Evolutionary conservation across 2,329 filamentous ascomycete genomes (phyloP), one percentile per base, ranked within the genome.

Genomic region (Fusarium cicatricum): DNA sequence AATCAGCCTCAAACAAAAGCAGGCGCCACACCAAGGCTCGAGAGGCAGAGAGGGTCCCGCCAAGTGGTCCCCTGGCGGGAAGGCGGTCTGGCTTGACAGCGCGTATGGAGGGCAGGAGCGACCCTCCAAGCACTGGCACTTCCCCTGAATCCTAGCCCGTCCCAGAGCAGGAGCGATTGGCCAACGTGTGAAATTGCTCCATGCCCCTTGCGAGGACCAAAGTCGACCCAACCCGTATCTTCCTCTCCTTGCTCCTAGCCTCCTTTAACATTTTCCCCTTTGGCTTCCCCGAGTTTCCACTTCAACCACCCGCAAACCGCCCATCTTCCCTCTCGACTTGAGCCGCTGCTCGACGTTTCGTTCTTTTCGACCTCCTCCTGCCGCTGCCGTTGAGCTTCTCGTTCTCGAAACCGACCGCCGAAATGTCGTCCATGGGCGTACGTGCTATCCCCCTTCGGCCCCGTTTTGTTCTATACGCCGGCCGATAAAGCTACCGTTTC

Each of bases 391-490:
- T 51, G 57, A 56, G 57, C 49, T 47, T 54, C 64, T 59, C 41
- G 44, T 48, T 43, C 34, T 55, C 54, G 60, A 67, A 58, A 36
- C 42, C 48, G 37, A 23, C 59, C 56, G 58, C 59, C 56, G 62
- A 63, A 50, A 74, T 74, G 72, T 74, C 70, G 58, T 73, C 72
- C 52, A 59, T 70, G 60, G 66, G 70, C 61, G 71, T 74, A 74
- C 46, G 72, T 74, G 45, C 55, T 41, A 54, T 44, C 54, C 59
- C 57, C 52, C 41, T 39, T 52, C 23, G 50, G 41, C 45, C 14
- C 21, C 50, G 42, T 58, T 64, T 60, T 58, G 52, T 52, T 54
- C 26, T 21, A 52, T 32, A 46, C 41, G 21, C 21, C 48, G 38
- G 56, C 55, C 51, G 52, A 65, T 64, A 53, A 59, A 70, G 67